A percentile compares a stretch with the other conserved stretches of the same genome.
Conservation (phyloP, 257 asterid species). For the Penstemon davidsonii region DNA sequence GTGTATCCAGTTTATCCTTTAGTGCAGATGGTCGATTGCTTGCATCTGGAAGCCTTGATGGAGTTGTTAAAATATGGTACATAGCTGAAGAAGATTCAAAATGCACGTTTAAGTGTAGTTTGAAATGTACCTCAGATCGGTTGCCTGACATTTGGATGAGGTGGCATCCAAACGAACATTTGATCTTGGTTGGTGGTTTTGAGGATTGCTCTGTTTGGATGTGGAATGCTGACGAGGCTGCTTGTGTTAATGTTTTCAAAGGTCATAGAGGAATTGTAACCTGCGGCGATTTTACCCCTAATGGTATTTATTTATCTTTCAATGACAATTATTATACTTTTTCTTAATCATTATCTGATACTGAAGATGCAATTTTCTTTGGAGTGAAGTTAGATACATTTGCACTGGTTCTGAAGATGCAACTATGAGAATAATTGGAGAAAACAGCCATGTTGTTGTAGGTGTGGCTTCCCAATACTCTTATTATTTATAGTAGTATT, state of each 20-base stretch:
- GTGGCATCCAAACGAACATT: conserved; percentile 93
- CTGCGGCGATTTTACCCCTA: conserved; percentile 92
- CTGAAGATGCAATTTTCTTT: conserved; percentile 20
- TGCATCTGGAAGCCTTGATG: conserved; percentile 92
- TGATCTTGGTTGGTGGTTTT: conserved; percentile 88
- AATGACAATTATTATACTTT: conserved; percentile 12
- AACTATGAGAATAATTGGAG: conserved; percentile 73
- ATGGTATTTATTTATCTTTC: conserved; percentile 52
- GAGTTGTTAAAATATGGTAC: conserved; percentile 81
- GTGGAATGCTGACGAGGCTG: conserved; percentile 87
- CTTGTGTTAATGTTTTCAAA: conserved; percentile 50
- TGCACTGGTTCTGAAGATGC: conserved; percentile 94
- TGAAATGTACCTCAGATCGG: no score
- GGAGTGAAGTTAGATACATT: conserved; percentile 61
- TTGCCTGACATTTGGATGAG: no score
- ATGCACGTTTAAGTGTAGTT: conserved; percentile 82
- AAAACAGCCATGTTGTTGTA: conserved; percentile 64
- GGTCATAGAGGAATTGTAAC: conserved; percentile 82
- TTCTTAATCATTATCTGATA: conserved; percentile 14
- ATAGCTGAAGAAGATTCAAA: conserved; percentile 44
- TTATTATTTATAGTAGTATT: no score
- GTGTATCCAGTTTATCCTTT: conserved; percentile 71
- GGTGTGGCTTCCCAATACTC: no score
- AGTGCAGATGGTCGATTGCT: conserved; percentile 83
- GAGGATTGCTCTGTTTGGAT: conserved; percentile 80